Conservation (phyloP, 2,329 filamentous ascomycete species). For the Botrytis byssoidea region DNA sequence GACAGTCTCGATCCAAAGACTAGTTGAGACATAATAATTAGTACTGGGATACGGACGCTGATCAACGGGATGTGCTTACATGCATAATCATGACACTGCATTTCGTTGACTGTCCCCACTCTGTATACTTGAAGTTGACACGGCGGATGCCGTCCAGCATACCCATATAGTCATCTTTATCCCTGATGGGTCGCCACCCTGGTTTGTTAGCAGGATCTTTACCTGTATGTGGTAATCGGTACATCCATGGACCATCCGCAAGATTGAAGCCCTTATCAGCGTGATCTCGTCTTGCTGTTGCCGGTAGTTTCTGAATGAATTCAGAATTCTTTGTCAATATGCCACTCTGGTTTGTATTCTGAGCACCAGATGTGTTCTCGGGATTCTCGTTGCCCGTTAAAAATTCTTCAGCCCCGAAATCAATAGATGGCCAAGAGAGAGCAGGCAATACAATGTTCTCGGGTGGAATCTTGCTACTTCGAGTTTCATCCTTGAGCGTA, state of each 20-base stretch:
- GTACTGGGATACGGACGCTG: background rate
- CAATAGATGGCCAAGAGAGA: background rate
- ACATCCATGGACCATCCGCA: constrained; percentile 34
- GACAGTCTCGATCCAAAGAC: constrained; percentile 17
- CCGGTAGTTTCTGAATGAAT: background rate
- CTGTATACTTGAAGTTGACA: background rate
- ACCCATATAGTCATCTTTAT: constrained; percentile 11
- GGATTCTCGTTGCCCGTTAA: background rate
- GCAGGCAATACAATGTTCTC: background rate
- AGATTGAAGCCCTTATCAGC: constrained; percentile 29
- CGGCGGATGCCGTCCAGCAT: constrained; percentile 17
- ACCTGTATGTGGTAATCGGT: constrained; percentile 21
- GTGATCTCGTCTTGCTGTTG: background rate
- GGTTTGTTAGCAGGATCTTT: background rate
- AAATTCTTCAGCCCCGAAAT: background rate
- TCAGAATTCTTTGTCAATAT: background rate
- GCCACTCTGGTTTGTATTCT: background rate
- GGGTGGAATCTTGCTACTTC: constrained; percentile 27
- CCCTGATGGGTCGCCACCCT: background rate
- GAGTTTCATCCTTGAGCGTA: constrained; percentile 27
- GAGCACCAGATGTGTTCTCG: background rate
- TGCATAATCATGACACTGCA: constrained; percentile 17
- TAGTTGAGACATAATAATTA: background rate
- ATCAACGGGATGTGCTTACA: background rate
- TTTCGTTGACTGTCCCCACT: background rate